Conservation (phyloP, 164 flowering plant species). For the Annona cherimola region DNA sequence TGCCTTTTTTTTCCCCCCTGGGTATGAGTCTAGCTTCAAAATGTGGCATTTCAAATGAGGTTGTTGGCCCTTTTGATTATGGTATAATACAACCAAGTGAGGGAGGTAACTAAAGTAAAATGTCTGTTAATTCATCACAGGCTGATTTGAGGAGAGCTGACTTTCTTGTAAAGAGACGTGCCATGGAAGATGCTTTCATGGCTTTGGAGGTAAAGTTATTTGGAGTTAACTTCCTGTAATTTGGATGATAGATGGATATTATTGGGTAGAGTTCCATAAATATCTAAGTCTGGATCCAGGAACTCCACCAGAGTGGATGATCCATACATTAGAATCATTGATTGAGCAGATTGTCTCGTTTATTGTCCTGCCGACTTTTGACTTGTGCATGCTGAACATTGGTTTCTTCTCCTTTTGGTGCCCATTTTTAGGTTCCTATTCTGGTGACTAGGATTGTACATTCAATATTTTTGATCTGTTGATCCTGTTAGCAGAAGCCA, state of each 20-base stretch:
- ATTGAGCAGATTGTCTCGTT: not conserved
- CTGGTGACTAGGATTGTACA: not conserved
- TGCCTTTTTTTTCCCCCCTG: too few species aligned
- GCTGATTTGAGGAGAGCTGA: constrained; percentile 91
- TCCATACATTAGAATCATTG: not conserved
- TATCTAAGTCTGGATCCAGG: not conserved
- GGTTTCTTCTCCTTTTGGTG: not conserved
- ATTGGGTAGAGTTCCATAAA: not conserved
- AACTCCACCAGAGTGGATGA: not conserved
- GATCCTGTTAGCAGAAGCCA: not conserved
- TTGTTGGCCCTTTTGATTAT: too few species aligned
- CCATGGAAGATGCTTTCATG: constrained; percentile 91
- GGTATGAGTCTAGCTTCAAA: too few species aligned
- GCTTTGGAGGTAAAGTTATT: constrained; percentile 69
- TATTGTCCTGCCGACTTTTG: not conserved
- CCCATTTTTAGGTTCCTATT: not conserved
- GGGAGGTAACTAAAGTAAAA: not conserved
- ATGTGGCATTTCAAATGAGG: too few species aligned
- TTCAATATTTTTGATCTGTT: not conserved
- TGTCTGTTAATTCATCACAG: constrained; percentile 28
- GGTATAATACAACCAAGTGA: too few species aligned
- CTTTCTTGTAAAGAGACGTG: constrained; percentile 77
- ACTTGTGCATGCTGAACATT: not conserved
- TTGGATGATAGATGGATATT: not conserved
- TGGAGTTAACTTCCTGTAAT: not conserved